These are phyloP conservation scores for Nitzschia inconspicua DNA, from an alignment of 108 stramenopile species.

Conservation along the genomic window DNA sequence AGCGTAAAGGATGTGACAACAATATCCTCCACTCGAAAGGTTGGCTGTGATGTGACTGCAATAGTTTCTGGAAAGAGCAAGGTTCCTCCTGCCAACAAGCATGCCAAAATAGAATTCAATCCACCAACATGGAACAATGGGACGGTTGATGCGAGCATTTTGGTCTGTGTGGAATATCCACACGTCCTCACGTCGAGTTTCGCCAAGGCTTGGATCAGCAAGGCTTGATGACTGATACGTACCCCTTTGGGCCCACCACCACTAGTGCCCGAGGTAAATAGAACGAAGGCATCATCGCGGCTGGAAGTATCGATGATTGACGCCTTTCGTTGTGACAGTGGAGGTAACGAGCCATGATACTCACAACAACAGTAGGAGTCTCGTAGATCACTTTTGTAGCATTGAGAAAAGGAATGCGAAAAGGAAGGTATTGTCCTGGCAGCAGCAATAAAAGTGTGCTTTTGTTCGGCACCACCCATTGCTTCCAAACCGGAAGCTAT, in stretches of 20 bases:
- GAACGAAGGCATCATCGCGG: slow-evolving; percentile 54
- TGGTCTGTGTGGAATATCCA: slow-evolving; percentile 44
- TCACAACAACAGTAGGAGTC: no score
- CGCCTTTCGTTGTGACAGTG: no score
- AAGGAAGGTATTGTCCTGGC: no score
- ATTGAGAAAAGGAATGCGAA: no score
- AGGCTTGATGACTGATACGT: slow-evolving; percentile 65
- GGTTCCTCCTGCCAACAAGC: slow-evolving; percentile 70
- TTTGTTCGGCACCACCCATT: background rate
- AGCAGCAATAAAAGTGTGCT: no score
- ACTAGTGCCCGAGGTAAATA: slow-evolving; percentile 85
- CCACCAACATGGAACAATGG: slow-evolving; percentile 95
- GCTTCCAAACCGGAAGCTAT: background rate
- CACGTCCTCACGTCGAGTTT: slow-evolving; percentile 62
- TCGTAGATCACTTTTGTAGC: no score
- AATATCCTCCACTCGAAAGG: slow-evolving; percentile 14
- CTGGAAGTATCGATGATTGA: no score
- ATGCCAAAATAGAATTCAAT: slow-evolving; percentile 70
- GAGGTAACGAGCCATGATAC: no score
- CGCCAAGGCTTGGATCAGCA: slow-evolving; percentile 63
- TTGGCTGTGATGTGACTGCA: no score
- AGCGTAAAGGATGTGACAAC: background rate
- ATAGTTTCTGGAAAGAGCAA: slow-evolving; percentile 58
- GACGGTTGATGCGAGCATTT: slow-evolving; percentile 73
- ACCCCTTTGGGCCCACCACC: slow-evolving; percentile 78